Conservation (phyloP, 139 green algal species). For the Medakamo hakoo region DNA sequence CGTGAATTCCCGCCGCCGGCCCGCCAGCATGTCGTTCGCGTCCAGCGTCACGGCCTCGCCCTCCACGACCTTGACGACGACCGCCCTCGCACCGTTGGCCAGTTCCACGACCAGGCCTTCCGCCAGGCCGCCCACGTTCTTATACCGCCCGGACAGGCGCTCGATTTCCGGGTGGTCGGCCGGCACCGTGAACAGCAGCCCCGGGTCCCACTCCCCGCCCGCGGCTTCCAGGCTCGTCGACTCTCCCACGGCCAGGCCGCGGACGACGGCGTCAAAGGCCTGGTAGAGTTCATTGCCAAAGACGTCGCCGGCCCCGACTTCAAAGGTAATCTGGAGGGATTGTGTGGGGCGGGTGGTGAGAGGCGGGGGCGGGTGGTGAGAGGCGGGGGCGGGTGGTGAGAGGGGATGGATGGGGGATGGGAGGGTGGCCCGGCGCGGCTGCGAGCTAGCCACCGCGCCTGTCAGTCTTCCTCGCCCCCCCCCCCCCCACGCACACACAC, state of each 20-base stretch:
- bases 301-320: conserved; percentile 49
- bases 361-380: background rate
- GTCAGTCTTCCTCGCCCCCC: too few relatives aligned
- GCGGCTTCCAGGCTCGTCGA: conserved; percentile 13
- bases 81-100: conserved; percentile 32
- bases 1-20: conserved; percentile 37
- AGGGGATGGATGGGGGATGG: too few relatives aligned
- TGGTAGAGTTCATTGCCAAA: conserved; percentile 54
- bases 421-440: too few relatives aligned
- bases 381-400: too few relatives aligned
- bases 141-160: conserved; percentile 49
- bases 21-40: conserved; percentile 53
- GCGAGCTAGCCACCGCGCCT: too few relatives aligned
- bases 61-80: conserved; percentile 20
- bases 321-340: conserved; percentile 25
- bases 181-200: conserved; percentile 53
- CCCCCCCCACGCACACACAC: background rate
- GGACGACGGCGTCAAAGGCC: conserved; percentile 50
- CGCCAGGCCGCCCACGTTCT: conserved; percentile 39
- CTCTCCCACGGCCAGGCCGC: conserved; percentile 35
- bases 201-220: conserved; percentile 45
- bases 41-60: conserved; percentile 32
- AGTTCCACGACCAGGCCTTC: conserved; percentile 49
- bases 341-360: background rate
- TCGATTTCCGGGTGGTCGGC: conserved; percentile 46